A percentile compares a stretch with the other conserved stretches of the same genome.
Evolutionary conservation across 2,329 filamentous ascomycete genomes (phyloP).

Genomic region (Aspergillus chevalieri): DNA sequence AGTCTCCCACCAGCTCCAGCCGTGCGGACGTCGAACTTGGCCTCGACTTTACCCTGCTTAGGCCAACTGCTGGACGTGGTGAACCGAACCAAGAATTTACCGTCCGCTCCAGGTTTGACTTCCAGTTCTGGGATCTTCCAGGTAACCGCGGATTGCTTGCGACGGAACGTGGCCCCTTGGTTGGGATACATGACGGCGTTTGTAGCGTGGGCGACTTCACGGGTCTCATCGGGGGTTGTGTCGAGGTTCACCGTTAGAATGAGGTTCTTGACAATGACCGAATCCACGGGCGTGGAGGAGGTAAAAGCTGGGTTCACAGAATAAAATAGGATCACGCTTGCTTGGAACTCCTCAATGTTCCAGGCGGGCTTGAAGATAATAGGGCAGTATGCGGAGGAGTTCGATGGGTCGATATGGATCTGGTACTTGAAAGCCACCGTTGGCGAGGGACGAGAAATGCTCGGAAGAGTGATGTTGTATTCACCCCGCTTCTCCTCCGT

Average conservation of each 20-base stretch:
- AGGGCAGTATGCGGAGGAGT: constrained; percentile 58
- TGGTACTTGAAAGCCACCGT: constrained; percentile 89
- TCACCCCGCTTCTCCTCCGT: constrained; percentile 63
- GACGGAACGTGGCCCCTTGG: constrained; percentile 39
- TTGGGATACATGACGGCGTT: constrained; percentile 43
- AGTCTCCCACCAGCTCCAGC: constrained; percentile 58
- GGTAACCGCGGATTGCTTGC: constrained; percentile 41
- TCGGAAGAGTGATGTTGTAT: constrained; percentile 68
- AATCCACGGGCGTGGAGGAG: constrained; percentile 34
- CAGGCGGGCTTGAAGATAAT: constrained; percentile 68
- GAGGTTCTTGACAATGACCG: constrained; percentile 66
- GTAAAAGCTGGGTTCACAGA: constrained; percentile 67
- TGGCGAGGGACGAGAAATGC: constrained; percentile 58
- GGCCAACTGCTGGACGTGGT: constrained; percentile 65
- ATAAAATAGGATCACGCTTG: constrained; percentile 81
- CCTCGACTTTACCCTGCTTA: constrained; percentile 71
- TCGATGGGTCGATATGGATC: constrained; percentile 62
- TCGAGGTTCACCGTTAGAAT: constrained; percentile 57
- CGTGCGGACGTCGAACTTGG: constrained; percentile 66
- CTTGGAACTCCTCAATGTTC: constrained; percentile 77
- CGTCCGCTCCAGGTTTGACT: constrained; percentile 49
- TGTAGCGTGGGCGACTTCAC: constrained; percentile 36
- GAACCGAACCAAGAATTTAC: constrained; percentile 79
- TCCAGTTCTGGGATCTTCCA: constrained; percentile 46
- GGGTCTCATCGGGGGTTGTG: constrained; percentile 33